Percentiles rank a stretch among this genome's conserved stretches.
Conservation (phyloP, 352 stramenopile species). For the Phytophthora aleatoria region DNA sequence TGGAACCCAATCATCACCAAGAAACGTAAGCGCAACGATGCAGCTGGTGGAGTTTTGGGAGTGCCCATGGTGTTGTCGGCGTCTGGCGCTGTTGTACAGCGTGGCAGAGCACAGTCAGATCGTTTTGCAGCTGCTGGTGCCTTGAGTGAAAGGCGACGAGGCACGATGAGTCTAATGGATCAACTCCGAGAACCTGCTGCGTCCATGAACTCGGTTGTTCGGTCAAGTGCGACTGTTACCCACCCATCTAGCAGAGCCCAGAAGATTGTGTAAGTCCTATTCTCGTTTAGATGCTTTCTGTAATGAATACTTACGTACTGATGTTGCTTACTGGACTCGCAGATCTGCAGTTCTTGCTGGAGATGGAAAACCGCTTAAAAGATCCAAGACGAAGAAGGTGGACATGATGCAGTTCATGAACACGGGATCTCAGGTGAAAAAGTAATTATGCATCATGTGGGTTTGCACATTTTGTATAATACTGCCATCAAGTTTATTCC, state of each 20-base stretch:
- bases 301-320: neutral
- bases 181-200: constrained; percentile 32
- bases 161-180: constrained; percentile 40
- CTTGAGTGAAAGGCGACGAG: constrained; percentile 13
- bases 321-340: constrained; percentile 3
- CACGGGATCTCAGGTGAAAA: constrained; percentile 37
- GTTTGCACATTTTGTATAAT: no score
- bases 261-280: constrained; percentile 56
- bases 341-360: constrained; percentile 43
- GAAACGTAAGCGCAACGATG: constrained; percentile 62
- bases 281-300: neutral
- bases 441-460: constrained; percentile 24
- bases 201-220: constrained; percentile 17
- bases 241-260: constrained; percentile 46
- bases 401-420: constrained; percentile 89
- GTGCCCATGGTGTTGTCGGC: constrained; percentile 58
- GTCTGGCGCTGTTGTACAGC: constrained; percentile 54
- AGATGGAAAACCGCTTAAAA: constrained; percentile 29
- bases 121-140: neutral
- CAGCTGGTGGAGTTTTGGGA: constrained; percentile 32
- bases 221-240: constrained; percentile 1
- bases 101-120: constrained; percentile 5
- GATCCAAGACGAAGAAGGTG: constrained; percentile 61
- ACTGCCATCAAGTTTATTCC: no score
- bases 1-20: constrained; percentile 47